Base-by-base conservation (phyloP, 441 rosid genomes). In the Adansonia grandidieri region DNA sequence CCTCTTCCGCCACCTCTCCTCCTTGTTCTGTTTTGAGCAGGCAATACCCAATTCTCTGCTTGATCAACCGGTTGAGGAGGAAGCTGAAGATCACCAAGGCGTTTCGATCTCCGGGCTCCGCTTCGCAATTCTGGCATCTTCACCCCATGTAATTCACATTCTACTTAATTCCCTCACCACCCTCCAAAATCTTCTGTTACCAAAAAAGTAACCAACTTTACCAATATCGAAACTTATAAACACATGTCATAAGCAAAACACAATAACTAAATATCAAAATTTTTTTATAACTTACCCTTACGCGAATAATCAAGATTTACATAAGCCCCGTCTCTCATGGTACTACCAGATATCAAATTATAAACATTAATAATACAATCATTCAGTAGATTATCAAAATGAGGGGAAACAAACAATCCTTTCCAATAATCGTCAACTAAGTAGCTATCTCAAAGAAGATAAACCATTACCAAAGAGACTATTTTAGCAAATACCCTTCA, bases 61-160 rank as follows among this genome's bases (percentile, higher is more conserved):
- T 87, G 92, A 77, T 89, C 91, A 51, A 80, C 70, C 32, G 87
- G 90, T 76, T 87, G 98, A 47, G 90, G 91, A 75, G 91, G 94
- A 74, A 90, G 89, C 89, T 95, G 97, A 76, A 86, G 82, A 83
- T 91, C 88, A 80, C 90, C 97, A 79, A 93, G 94, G 73, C 95
- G 96, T 83, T 91, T 95, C 65, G 92, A 95, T 86, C 97, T 92
- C 80, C 98, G 90, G 68, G 97, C 94, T 91, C 98, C 98, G 57
- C 97, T 93, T 93, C 97, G 89, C 91, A 93, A 87, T 86, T 95
- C 98, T 76, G 96, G 97, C 98, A 95, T 95, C 88, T 84, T 95
- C 92, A 90, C 61, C 88, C 92, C 97, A 89, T 93, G 92, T 94
- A 95, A 91, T 82, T 89, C 81, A 87, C 86, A 82, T 79, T 76